These are phyloP conservation scores for Gossypium mustelinum DNA, from an alignment of 345 rosid genomes.

Conservation along the genomic window DNA sequence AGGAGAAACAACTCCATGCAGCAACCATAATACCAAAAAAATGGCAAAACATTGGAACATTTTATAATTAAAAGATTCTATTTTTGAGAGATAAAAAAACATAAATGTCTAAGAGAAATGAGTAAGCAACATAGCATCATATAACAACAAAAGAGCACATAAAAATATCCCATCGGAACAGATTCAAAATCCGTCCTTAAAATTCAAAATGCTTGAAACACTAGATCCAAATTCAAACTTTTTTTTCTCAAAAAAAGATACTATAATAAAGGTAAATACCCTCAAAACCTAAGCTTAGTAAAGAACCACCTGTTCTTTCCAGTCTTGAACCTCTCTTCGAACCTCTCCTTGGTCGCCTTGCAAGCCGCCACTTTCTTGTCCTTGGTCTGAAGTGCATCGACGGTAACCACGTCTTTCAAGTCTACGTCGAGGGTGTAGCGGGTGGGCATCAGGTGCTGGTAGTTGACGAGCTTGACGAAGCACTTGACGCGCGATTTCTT, in stretches of 20 bases:
- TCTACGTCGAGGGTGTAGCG: constrained; percentile 3
- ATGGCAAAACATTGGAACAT: neutral
- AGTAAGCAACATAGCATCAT: neutral
- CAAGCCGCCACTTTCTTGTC: constrained; percentile 8
- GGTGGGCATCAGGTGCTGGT: constrained; percentile 3
- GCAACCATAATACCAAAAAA: neutral
- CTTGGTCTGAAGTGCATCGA: neutral
- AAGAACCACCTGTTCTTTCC: constrained; percentile 4
- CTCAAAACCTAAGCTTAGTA: constrained; percentile 3
- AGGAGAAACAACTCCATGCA: neutral
- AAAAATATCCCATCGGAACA: constrained; percentile 4
- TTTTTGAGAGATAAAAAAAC: neutral
- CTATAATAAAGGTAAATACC: neutral
- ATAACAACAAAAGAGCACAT: neutral
- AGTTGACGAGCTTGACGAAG: neutral
- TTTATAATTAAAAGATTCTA: neutral
- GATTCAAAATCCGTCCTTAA: constrained; percentile 13
- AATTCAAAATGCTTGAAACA: neutral
- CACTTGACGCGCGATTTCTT: neutral
- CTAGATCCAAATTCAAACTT: neutral
- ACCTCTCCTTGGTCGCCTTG: neutral
- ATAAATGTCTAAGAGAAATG: neutral
- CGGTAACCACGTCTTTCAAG: neutral
- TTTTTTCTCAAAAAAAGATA: neutral
- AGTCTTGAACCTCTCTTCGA: constrained; percentile 7